Evolutionary conservation across 805 yeast species (phyloP), one percentile per base, ranked within the genome.

Genomic region (Spathaspora girioi): DNA sequence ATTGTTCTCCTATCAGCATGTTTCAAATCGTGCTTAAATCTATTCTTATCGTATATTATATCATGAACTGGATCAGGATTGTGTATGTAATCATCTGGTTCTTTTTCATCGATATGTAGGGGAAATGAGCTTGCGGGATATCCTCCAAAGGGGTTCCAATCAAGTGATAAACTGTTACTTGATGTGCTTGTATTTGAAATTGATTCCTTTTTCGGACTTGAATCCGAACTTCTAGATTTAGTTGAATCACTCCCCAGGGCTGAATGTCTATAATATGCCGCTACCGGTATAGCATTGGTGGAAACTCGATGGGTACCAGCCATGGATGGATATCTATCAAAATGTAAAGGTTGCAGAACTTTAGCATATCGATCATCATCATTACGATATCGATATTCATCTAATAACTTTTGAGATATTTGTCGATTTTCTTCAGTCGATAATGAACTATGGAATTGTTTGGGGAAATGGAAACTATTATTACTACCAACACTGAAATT

Each of bases 51-150:
- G 61, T 86, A 83, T 54, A 84, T 81, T 19, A 96, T 96, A 66
- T 94, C 99, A 45, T 83, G 87, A 38, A 91, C 86, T 10, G 97
- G 97, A 67, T 93, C 97, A 1, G 98, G 98, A 69, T 93, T 94
- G 69, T 93, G 98, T 57, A 94, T 66, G 64, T 89, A 92, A 69
- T 93, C 99, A 71, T 93, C 99, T 9, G 88, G 86, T 69, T 93
- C 99, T 69, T 89, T 89, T 59, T 93, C 98, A 53, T 93, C 97
- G 56, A 94, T 83, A 59, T 81, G 86, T 52, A 93, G 73, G 1
- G 99, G 99, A 72, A 93, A 93, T 3, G 90, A 84, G n/a, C 91
- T 78, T 9, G 96, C 96, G 0, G 99, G 98, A 67, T 89, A 93
- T n/a, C 98, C 98, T 48, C 98, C 99, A 71, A 93, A 93, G 2